A percentile compares a stretch with the other conserved stretches of the same genome.
Conservation (phyloP, 352 stramenopile species). For the Pythium dissotocum region DNA sequence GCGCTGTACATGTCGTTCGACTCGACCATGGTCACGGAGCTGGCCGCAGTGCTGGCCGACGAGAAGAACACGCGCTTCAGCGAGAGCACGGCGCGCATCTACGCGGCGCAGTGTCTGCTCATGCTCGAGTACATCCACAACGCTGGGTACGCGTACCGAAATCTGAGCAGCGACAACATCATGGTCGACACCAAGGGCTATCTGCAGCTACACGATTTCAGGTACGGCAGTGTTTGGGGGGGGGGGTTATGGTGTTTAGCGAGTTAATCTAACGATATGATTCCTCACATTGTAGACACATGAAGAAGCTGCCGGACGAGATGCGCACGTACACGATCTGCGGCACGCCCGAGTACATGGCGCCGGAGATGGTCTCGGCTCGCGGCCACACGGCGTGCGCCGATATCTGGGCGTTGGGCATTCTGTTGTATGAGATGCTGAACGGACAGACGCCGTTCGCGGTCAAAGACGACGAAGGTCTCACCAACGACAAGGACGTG, state of each 20-base stretch:
- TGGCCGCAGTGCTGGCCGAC: conserved; percentile 60
- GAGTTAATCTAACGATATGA: background rate
- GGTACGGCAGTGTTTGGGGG: conserved; percentile 29
- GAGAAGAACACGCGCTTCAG: conserved; percentile 56
- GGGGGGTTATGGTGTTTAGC: background rate
- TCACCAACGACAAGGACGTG: conserved; percentile 76
- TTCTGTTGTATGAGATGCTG: conserved; percentile 88
- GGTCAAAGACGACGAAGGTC: conserved; percentile 51
- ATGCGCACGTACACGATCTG: conserved; percentile 88
- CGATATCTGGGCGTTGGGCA: conserved; percentile 87
- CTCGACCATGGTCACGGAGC: conserved; percentile 62
- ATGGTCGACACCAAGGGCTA: conserved; percentile 81
- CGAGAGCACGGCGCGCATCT: conserved; percentile 54
- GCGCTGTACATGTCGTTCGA: conserved; percentile 84
- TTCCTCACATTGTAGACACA: conserved; percentile 38
- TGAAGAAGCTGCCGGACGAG: conserved; percentile 84
- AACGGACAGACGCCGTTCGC: conserved; percentile 86
- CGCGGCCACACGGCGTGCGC: conserved; percentile 72
- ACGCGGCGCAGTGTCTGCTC: conserved; percentile 70
- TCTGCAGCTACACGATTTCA: conserved; percentile 85
- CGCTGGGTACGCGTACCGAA: conserved; percentile 76
- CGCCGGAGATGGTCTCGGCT: conserved; percentile 86
- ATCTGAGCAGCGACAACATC: conserved; percentile 86
- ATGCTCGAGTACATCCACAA: conserved; percentile 88
- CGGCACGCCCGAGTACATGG: conserved; percentile 88